These are phyloP conservation scores for Podospora tetraspora DNA, from an alignment of 495 filamentous ascomycete genomes.

Conservation along the genomic window DNA sequence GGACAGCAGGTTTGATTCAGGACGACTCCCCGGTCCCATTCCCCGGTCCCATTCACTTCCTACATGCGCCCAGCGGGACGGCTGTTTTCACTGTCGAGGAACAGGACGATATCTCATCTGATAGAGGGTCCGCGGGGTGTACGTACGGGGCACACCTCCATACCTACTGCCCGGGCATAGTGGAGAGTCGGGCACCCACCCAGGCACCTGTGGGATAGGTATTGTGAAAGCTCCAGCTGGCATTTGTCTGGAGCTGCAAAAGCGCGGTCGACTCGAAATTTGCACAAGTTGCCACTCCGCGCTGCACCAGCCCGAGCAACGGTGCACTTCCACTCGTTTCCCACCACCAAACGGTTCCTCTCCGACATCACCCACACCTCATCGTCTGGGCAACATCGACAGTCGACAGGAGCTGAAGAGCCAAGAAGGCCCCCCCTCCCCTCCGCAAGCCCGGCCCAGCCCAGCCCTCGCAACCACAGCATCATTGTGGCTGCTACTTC, in stretches of 20 bases:
- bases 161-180: neutral
- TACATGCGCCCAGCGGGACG: neutral
- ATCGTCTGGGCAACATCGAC: too few relatives aligned
- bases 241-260: neutral
- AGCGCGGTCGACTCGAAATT: neutral
- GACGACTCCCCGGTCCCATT: constrained; percentile 8
- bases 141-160: neutral
- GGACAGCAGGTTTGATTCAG: neutral
- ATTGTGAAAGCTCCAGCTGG: neutral
- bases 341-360: neutral
- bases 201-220: neutral
- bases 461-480: neutral
- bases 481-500: neutral
- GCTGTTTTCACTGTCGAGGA: neutral
- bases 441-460: too few relatives aligned
- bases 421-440: neutral
- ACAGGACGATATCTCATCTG: neutral
- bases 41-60: constrained; percentile 11
- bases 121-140: neutral
- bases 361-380: neutral
- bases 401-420: neutral
- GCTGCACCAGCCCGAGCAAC: neutral
- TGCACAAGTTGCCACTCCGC: neutral
- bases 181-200: neutral
- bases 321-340: neutral